Evolutionary conservation across 371 early-diverging fungal genomes (phyloP).

Genomic region (Syncephalastrum monosporum): DNA sequence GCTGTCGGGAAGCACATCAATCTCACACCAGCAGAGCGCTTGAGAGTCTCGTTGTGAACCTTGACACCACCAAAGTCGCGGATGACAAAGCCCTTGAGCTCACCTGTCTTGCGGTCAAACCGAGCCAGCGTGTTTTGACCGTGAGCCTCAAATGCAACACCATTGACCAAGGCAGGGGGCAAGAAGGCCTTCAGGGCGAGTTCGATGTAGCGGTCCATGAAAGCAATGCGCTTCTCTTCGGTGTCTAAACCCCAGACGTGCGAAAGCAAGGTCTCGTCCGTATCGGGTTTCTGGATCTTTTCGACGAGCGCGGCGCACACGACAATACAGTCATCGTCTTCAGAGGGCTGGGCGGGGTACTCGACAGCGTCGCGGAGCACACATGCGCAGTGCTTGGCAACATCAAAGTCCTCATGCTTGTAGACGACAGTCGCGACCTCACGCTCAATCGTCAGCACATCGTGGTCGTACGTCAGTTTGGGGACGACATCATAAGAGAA

Average conservation of each 20-base stretch:
- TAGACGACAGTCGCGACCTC: constrained; percentile 61
- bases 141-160: constrained; percentile 76
- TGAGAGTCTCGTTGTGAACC: constrained; percentile 59
- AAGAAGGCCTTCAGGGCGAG: constrained; percentile 61
- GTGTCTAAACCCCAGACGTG: constrained; percentile 57
- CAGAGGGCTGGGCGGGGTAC: constrained; percentile 26
- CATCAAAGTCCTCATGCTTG: constrained; percentile 50
- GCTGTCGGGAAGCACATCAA: constrained; percentile 61
- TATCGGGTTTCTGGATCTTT: constrained; percentile 46
- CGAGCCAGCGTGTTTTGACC: constrained; percentile 69
- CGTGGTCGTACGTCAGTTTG: constrained; percentile 38
- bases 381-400: constrained; percentile 69
- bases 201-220: constrained; percentile 51
- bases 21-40: constrained; percentile 37
- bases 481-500: constrained; percentile 53
- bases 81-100: constrained; percentile 64
- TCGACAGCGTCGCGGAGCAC: constrained; percentile 61
- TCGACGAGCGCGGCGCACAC: constrained; percentile 68
- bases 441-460: constrained; percentile 41
- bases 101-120: constrained; percentile 54
- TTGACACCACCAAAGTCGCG: constrained; percentile 78
- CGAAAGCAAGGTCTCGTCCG: constrained; percentile 48
- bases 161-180: constrained; percentile 62
- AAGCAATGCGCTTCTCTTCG: constrained; percentile 48
- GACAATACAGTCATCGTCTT: constrained; percentile 52